Evolutionary conservation across 768 basidiomycete genomes (phyloP), one percentile per base, ranked within the genome.

Genomic region (Lentinus brumalis): DNA sequence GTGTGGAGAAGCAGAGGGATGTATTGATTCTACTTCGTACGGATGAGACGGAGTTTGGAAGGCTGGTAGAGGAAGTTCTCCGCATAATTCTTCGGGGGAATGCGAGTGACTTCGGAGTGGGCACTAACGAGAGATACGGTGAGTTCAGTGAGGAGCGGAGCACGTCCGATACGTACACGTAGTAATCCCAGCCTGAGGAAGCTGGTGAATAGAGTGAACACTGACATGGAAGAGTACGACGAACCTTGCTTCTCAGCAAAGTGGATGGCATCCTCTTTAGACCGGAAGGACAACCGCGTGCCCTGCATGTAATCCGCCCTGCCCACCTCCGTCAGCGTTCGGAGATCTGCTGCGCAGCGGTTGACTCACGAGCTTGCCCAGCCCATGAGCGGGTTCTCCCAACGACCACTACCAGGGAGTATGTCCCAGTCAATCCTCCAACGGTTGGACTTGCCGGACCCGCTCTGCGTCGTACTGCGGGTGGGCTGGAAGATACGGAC

Each of bases 371-470:
- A 94, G 78, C 89, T 92, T 0, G 95, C 96, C 81, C 85, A 99
- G 46, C 96, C 96, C 93, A 98, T 99, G 66, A 99, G 74, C 4
- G 94, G 93, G 71, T 98, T 99, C 82, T 98, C 95, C 96, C 96
- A 99, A 53, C 96, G 83, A 12, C 92, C 94, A 31, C 84, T 87
- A 38, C 96, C 94, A 59, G 85, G 86, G n/a, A 98, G 78, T 58
- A 86, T 86, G 69, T 98, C 96, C 80, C 88, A 98, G 75, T 98
- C 96, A 69, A 99, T 86, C 65, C 93, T 81, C 96, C 96, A 99
- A 67, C 90, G 87, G 66, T 89, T 84, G 11, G 86, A 84, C 75
- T 95, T 95, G 54, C 86, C 87, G 44, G 87, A 82, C 51, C 93
- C 96, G 56, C 93, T 95, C 76, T 98, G 95, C 86, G 96, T 98